Percentiles rank a stretch among this genome's conserved stretches.
phyloP scores from a whole-genome alignment of 1,284 basidiomycete species.

The Cryptococcus jaspeensis region DNA sequence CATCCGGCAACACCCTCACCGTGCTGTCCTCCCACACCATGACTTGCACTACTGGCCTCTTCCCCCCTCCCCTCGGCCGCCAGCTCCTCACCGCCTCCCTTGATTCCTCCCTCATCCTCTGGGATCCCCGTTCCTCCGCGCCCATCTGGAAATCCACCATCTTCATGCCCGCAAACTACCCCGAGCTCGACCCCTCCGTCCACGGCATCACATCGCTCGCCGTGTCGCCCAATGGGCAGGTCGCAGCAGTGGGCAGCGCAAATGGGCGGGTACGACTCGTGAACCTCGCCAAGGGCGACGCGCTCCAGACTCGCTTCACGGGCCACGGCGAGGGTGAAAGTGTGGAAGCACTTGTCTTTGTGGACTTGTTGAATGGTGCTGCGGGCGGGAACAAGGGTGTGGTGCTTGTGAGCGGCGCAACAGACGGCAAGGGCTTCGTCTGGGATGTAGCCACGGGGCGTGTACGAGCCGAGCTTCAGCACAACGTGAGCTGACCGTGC shows the following conservation, averaged over 20 bases:
- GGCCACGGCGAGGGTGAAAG: constrained; percentile 87
- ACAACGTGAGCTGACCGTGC: constrained; percentile 62
- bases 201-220: constrained; percentile 82
- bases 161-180: constrained; percentile 60
- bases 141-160: constrained; percentile 63
- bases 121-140: constrained; percentile 72
- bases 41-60: constrained; percentile 81
- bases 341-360: constrained; percentile 83
- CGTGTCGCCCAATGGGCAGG: constrained; percentile 76
- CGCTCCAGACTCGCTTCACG: constrained; percentile 68
- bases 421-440: constrained; percentile 89
- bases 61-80: constrained; percentile 69
- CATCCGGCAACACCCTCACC: constrained; percentile 89
- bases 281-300: constrained; percentile 79
- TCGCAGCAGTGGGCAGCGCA: constrained; percentile 84
- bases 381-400: constrained; percentile 61
- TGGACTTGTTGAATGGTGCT: constrained; percentile 67
- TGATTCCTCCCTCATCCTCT: constrained; percentile 81
- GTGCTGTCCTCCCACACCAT: constrained; percentile 90
- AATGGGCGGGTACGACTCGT: constrained; percentile 80
- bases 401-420: constrained; percentile 76
- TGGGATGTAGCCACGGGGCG: constrained; percentile 89
- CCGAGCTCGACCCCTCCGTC: constrained; percentile 52
- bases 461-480: constrained; percentile 72
- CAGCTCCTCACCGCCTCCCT: constrained; percentile 82